Evolutionary conservation across 345 rosid genomes (phyloP), one percentile per base, ranked within the genome.

Genomic region (Hibiscus trionum): DNA sequence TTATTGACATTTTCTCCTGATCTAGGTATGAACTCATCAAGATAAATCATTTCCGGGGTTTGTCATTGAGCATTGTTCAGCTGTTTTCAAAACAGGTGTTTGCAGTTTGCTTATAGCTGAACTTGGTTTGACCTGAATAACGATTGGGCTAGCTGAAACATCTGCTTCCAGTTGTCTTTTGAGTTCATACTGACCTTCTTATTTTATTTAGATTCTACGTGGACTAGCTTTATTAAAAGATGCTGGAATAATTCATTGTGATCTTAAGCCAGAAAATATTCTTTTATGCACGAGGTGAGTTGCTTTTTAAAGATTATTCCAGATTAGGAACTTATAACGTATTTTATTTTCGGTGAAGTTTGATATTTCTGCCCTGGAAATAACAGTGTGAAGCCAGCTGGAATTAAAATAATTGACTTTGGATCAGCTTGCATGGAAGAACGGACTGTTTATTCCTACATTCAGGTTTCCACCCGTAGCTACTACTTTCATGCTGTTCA

Each of bases 351-450:
- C 49, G n/a, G 69, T 75, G 47, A 62, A 61, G 57, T 42, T 75
- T 69, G 50, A 73, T 50, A 66, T 42, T 72, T 79, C 55, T 79
- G 42, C 71, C 69, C 53, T 71, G 70, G 68, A 72, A 79, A 84
- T 70, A 74, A 47, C 89, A 96, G 97, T 76, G 80, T 80, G 86
- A 93, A 90, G 86, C 97, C 98, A 72, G 88, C 99, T 69, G 99
- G 84, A 85, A 79, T 96, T 77, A 96, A 96, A 84, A 89, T 96
- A 80, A 96, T 96, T 66, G 99, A 96, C 87, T 96, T 96, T 77
- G 99, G 99, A 82, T 96, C 99, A 67, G 99, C 98, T 69, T 93
- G 99, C 89, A 89, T 83, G 91, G 99, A 96, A 85, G 94, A 93
- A 78, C 97, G 88, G 70, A 93, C 99, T 78, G 96, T 96, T 58